Evolutionary conservation across 768 basidiomycete species (phyloP).

Genomic region (Pleurotus eryngii): DNA sequence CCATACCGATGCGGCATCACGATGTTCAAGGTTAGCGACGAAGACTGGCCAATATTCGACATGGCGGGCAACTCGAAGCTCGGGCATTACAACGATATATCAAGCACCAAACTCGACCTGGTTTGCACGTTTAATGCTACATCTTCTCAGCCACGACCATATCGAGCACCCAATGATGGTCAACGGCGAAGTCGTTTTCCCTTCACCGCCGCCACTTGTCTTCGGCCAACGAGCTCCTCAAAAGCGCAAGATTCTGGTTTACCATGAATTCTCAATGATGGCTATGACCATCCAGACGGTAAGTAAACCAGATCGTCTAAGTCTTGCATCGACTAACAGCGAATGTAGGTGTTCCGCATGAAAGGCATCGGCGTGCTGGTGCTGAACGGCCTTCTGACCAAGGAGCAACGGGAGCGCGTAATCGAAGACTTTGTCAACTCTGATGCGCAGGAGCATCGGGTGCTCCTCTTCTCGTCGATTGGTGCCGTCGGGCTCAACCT

Average conservation of each 20-base stretch:
- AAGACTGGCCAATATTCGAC: not conserved
- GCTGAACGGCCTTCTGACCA: not conserved
- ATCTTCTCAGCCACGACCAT: not conserved
- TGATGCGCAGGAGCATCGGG: not conserved
- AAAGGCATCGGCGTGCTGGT: not conserved
- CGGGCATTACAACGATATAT: not conserved
- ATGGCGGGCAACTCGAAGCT: not conserved
- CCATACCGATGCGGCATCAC: not conserved
- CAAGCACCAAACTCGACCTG: not conserved
- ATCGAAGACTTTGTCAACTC: not conserved
- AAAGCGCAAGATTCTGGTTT: constrained; percentile 3
- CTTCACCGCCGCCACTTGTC: not conserved
- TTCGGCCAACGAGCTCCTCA: not conserved
- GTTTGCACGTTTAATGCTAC: not conserved
- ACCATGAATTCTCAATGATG: constrained; percentile 12
- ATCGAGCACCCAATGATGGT: not conserved
- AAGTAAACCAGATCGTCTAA: not conserved
- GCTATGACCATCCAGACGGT: constrained; percentile 6
- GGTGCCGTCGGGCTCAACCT: not conserved
- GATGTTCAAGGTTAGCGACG: not conserved
- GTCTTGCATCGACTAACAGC: not conserved
- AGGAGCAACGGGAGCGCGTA: not conserved
- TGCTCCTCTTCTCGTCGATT: constrained; percentile 6
- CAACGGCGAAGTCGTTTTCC: not conserved
- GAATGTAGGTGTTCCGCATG: not conserved